A percentile compares a stretch with the other conserved stretches of the same genome.
These are phyloP conservation scores for Solanum pimpinellifolium DNA, from an alignment of 257 asterid species.

Conservation along the genomic window DNA sequence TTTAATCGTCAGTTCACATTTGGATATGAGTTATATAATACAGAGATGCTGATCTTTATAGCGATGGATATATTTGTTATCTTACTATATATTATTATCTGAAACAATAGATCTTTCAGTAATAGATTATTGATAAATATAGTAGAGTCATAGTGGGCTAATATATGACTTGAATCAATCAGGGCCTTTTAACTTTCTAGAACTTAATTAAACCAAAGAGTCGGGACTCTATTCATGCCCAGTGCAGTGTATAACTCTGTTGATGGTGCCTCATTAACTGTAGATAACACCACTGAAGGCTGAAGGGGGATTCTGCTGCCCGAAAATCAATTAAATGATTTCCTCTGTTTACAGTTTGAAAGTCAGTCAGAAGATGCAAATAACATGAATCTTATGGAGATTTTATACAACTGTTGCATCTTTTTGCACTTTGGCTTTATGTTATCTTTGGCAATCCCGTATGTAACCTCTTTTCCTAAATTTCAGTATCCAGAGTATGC, in stretches of 20 bases:
- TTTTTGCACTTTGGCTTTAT: neutral
- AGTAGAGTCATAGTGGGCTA: neutral
- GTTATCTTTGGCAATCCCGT: neutral
- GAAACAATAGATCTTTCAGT: neutral
- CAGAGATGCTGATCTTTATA: neutral
- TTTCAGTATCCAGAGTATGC: constrained; percentile 82
- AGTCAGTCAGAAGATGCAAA: neutral
- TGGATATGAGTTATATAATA: neutral
- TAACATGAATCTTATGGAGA: neutral
- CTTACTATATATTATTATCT: neutral
- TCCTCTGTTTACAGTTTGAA: neutral
- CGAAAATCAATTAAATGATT: neutral
- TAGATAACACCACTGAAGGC: neutral
- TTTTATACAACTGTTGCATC: neutral
- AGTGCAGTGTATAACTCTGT: neutral
- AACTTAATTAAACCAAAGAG: neutral
- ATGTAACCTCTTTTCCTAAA: neutral
- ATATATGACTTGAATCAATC: neutral
- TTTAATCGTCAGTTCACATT: neutral
- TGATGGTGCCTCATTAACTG: neutral
- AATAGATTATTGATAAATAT: neutral
- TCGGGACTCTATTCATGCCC: neutral
- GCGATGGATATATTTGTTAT: neutral
- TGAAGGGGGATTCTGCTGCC: neutral
- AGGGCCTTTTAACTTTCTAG: neutral